Percentiles rank a stretch among this genome's conserved stretches.
phyloP scores from a whole-genome alignment of 2,329 filamentous ascomycete genomes.

The Mycosphaerella arachidis region DNA sequence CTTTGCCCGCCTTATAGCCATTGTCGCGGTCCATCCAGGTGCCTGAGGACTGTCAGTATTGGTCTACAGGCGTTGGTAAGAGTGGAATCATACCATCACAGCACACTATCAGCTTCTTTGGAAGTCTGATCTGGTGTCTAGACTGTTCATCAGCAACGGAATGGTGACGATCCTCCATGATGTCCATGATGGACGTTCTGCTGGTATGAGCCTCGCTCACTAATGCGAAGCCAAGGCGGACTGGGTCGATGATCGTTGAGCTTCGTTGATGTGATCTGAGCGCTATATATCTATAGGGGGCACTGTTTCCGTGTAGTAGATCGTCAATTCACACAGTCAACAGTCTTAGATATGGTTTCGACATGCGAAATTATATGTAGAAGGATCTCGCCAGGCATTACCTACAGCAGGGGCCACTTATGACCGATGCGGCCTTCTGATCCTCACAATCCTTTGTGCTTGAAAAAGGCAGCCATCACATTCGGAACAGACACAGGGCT shows the following conservation, averaged over 20 bases:
- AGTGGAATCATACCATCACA: constrained; percentile 21
- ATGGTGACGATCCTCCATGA: constrained; percentile 2
- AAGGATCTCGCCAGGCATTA: not conserved
- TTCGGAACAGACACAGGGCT: not conserved
- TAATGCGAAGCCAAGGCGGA: not conserved
- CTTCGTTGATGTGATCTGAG: not conserved
- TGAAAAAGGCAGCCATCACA: not conserved
- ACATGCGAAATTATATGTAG: not conserved
- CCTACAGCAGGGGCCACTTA: not conserved
- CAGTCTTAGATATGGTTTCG: not conserved
- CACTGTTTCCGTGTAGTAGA: not conserved
- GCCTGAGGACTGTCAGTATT: constrained; percentile 11
- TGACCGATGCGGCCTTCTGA: not conserved
- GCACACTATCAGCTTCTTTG: constrained; percentile 27
- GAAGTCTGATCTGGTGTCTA: constrained; percentile 16
- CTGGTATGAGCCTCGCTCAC: not conserved
- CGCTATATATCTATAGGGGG: not conserved
- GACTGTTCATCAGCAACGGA: constrained; percentile 11
- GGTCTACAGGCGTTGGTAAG: no score
- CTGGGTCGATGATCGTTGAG: not conserved
- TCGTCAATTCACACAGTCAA: not conserved
- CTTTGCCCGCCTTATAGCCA: constrained; percentile 29
- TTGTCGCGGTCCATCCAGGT: constrained; percentile 36
- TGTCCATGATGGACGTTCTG: not conserved
- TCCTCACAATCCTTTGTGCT: not conserved